Conservation (phyloP, 2,329 filamentous ascomycete genomes). For the Trichophyton equinum region DNA sequence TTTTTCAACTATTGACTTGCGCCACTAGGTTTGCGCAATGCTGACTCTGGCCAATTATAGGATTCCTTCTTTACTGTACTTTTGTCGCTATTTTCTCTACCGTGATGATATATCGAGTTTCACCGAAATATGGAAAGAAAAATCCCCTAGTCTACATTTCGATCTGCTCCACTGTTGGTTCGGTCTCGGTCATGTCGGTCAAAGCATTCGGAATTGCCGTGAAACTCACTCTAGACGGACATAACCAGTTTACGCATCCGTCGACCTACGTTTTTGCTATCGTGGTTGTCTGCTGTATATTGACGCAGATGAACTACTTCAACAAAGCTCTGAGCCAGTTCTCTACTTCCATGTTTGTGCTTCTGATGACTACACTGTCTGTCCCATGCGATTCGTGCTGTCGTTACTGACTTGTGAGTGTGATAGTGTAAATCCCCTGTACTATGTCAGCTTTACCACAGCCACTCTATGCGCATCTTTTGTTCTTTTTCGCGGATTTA, state of each 20-base stretch:
- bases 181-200: conserved; percentile 96
- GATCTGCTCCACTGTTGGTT: conserved; percentile 94
- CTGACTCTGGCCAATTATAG: conserved; percentile 34
- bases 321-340: conserved; percentile 97
- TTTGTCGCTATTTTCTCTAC: conserved; percentile 70
- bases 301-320: conserved; percentile 99
- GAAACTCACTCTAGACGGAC: conserved; percentile 82
- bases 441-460: conserved; percentile 96
- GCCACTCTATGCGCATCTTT: conserved; percentile 89
- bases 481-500: conserved; percentile 91
- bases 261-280: conserved; percentile 98
- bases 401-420: conserved; percentile 18
- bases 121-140: conserved; percentile 79
- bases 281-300: conserved; percentile 78
- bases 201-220: conserved; percentile 97
- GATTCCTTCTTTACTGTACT: conserved; percentile 77
- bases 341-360: conserved; percentile 82
- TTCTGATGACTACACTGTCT: not conserved
- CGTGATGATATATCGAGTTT: conserved; percentile 93
- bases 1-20: not conserved
- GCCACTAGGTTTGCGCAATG: conserved; percentile 6
- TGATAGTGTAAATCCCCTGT: conserved; percentile 76
- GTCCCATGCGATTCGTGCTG: not conserved
- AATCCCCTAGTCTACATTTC: conserved; percentile 95
- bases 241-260: conserved; percentile 90